Conservation (phyloP, 2,329 filamentous ascomycete species). For the Epichloe coenophiala region DNA sequence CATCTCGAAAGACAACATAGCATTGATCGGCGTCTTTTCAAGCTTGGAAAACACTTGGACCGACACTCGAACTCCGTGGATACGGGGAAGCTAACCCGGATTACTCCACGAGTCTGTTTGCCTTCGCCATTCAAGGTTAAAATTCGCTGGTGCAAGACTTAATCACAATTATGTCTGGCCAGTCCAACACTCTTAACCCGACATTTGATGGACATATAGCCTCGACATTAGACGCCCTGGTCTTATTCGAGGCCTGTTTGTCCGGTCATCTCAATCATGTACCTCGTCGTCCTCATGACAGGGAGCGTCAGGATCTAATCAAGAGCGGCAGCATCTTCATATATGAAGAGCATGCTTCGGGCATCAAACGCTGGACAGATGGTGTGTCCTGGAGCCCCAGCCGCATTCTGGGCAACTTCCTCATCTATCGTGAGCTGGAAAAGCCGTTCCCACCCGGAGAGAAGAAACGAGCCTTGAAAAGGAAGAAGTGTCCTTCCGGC, state of each 20-base stretch:
- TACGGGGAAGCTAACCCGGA: neutral
- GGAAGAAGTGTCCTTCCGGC: constrained; percentile 31
- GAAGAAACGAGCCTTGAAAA: constrained; percentile 74
- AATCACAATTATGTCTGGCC: neutral
- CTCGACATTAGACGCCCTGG: constrained; percentile 62
- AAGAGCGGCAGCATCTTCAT: constrained; percentile 79
- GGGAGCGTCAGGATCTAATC: constrained; percentile 65
- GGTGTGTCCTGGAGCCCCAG: constrained; percentile 85
- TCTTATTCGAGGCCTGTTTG: constrained; percentile 69
- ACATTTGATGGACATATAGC: constrained; percentile 55
- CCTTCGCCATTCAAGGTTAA: neutral
- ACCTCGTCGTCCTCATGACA: constrained; percentile 71
- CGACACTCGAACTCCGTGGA: neutral
- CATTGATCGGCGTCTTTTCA: neutral
- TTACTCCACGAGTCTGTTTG: neutral
- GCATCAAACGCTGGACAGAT: constrained; percentile 91
- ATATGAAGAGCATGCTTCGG: constrained; percentile 81
- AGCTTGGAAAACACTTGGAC: neutral
- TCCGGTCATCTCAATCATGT: constrained; percentile 60
- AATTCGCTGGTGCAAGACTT: neutral
- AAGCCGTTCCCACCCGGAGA: constrained; percentile 68
- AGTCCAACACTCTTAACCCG: constrained; percentile 33
- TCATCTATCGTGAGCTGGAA: constrained; percentile 73
- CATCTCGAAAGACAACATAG: neutral
- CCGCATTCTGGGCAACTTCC: constrained; percentile 70